phyloP scores from a whole-genome alignment of 768 basidiomycete genomes.

The Rhodotorula paludigena region DNA sequence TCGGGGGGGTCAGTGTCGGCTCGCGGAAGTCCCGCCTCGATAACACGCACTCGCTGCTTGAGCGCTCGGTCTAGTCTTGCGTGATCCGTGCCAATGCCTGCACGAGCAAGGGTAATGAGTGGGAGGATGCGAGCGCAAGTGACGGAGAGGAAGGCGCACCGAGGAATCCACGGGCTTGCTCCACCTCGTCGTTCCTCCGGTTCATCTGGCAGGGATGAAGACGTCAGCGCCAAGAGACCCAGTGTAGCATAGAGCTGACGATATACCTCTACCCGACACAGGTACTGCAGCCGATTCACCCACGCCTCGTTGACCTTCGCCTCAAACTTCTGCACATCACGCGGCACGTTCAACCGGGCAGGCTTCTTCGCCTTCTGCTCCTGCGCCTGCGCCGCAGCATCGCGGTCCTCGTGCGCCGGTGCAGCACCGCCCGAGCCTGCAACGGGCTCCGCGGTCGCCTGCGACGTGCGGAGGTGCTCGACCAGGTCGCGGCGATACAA shows the following conservation, averaged over 20 bases:
- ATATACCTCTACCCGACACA: conserved; percentile 60
- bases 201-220: conserved; percentile 47
- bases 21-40: too few relatives aligned
- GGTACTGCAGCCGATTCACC: conserved; percentile 56
- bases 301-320: conserved; percentile 25
- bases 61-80: too few relatives aligned
- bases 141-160: conserved; percentile 48
- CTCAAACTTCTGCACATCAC: conserved; percentile 16
- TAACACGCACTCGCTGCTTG: too few relatives aligned
- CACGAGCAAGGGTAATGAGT: neutral
- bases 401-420: neutral
- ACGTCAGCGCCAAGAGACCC: neutral
- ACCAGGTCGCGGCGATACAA: neutral
- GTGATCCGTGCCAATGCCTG: conserved; percentile 74
- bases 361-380: neutral
- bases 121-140: neutral
- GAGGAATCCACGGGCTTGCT: conserved; percentile 76
- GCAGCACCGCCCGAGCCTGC: neutral
- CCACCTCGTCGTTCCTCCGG: conserved; percentile 63
- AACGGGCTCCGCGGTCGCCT: neutral
- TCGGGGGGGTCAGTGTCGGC: conserved; percentile 46
- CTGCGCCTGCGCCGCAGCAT: neutral
- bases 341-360: neutral
- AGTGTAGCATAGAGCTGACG: too few relatives aligned
- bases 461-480: too few relatives aligned